Conservation (phyloP, 208 protist species). For the Trichomonas tenax region DNA sequence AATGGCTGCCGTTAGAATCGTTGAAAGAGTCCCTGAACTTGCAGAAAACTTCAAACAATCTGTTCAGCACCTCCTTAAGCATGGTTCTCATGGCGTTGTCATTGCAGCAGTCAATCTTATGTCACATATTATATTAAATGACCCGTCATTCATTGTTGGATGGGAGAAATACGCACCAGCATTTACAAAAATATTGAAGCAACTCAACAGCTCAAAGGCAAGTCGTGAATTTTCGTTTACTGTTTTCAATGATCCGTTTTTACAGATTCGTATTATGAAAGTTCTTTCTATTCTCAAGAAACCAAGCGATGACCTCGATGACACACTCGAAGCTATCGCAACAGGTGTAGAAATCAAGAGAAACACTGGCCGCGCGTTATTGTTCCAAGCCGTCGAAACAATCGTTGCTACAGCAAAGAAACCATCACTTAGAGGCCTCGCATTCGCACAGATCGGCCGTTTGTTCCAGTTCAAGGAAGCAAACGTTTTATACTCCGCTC, state of each 20-base stretch:
- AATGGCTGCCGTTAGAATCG: not conserved
- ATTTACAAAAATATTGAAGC: conserved; percentile 15
- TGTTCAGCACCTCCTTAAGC: not conserved
- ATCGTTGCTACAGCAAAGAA: not conserved
- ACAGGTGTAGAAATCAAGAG: not conserved
- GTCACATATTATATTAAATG: not conserved
- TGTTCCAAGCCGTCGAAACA: not conserved
- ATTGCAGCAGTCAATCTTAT: not conserved
- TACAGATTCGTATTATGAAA: not conserved
- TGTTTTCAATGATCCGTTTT: conserved; percentile 1
- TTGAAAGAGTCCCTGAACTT: not conserved
- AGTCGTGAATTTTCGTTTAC: not conserved
- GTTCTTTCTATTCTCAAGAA: not conserved
- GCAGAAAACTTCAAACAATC: not conserved
- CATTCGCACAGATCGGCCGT: not conserved
- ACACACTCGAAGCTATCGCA: not conserved
- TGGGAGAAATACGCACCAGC: not conserved
- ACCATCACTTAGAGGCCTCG: not conserved
- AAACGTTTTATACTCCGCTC: not conserved
- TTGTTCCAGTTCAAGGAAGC: not conserved
- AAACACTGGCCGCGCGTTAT: not conserved
- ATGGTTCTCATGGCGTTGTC: conserved; percentile 1
- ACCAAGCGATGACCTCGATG: not conserved
- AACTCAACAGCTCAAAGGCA: not conserved
- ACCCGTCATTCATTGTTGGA: not conserved